Percentiles rank a stretch among this genome's conserved stretches.
Conservation (phyloP, 345 rosid species). For the Eutrema japonicum region DNA sequence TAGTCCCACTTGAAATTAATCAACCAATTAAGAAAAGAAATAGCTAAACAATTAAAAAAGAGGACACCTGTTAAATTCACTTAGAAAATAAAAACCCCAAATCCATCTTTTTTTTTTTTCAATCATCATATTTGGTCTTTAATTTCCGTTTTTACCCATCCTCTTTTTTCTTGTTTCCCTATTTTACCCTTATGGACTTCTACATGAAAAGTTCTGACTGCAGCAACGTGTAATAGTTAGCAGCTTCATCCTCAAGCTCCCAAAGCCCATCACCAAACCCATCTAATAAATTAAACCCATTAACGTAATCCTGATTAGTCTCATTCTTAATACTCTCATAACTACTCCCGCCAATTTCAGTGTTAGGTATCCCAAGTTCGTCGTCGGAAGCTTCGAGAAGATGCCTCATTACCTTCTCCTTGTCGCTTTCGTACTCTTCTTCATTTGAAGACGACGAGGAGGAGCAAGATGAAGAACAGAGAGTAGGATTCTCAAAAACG, state of each 20-base stretch:
- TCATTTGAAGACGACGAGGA: slow-evolving; percentile 41
- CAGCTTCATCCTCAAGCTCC: slow-evolving; percentile 81
- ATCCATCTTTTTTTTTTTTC: neutral
- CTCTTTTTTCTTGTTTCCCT: slow-evolving; percentile 19
- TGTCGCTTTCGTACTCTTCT: slow-evolving; percentile 46
- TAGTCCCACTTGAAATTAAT: slow-evolving; percentile 39
- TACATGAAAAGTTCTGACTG: slow-evolving; percentile 71
- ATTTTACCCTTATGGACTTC: slow-evolving; percentile 19
- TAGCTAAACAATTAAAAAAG: slow-evolving; percentile 21
- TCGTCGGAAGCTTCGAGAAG: slow-evolving; percentile 88
- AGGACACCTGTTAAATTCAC: slow-evolving; percentile 21
- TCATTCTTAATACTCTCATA: slow-evolving; percentile 28
- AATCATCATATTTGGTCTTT: neutral
- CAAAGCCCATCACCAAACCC: slow-evolving; percentile 63
- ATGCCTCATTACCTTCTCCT: slow-evolving; percentile 69
- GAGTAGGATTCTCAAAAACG: slow-evolving; percentile 10
- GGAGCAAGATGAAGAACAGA: slow-evolving; percentile 39
- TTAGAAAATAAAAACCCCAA: neutral
- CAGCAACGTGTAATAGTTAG: slow-evolving; percentile 63
- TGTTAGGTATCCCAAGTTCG: slow-evolving; percentile 83
- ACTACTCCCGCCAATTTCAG: slow-evolving; percentile 39
- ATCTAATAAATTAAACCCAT: slow-evolving; percentile 41
- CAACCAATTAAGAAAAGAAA: slow-evolving; percentile 23
- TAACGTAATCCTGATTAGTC: slow-evolving; percentile 35
- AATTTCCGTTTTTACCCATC: slow-evolving; percentile 3